Conservation (phyloP, 805 yeast species). For the Cyberlindnera subsufficiens region DNA sequence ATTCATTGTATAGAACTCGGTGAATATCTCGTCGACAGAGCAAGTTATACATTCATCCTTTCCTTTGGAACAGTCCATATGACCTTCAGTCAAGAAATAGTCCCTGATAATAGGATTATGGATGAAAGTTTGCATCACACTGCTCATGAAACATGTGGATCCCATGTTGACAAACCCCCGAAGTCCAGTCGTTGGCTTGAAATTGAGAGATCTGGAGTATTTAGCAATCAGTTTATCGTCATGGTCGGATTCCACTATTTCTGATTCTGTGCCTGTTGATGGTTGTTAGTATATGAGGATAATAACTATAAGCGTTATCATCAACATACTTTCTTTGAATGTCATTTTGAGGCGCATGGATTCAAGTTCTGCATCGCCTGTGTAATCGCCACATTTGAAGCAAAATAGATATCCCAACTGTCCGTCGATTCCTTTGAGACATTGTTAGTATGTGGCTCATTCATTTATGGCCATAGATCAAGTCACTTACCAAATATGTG, state of each 20-base stretch:
- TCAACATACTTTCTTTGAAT: background rate
- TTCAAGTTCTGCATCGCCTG: constrained; percentile 56
- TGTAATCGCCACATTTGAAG: constrained; percentile 69
- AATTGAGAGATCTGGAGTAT: constrained; percentile 28
- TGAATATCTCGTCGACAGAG: constrained; percentile 73
- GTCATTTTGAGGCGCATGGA: constrained; percentile 31
- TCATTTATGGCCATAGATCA: background rate
- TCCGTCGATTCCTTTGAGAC: constrained; percentile 44
- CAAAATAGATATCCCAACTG: constrained; percentile 67
- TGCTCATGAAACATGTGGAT: constrained; percentile 95
- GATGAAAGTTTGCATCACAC: constrained; percentile 79
- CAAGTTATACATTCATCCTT: constrained; percentile 65
- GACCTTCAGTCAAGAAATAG: constrained; percentile 71
- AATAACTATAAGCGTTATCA: background rate
- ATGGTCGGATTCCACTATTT: background rate
- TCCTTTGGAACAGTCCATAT: constrained; percentile 47
- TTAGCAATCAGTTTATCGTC: constrained; percentile 21
- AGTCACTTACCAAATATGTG: constrained; percentile 44
- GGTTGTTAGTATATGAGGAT: background rate
- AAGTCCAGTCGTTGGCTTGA: constrained; percentile 66
- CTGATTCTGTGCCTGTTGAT: background rate
- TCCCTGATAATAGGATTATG: constrained; percentile 86
- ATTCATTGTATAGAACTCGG: constrained; percentile 63
- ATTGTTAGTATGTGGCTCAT: background rate
- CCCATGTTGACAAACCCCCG: constrained; percentile 93